Evolutionary conservation across 495 filamentous ascomycete species (phyloP), one percentile per base, ranked within the genome.

Genomic region (Aspergillus sparsus): DNA sequence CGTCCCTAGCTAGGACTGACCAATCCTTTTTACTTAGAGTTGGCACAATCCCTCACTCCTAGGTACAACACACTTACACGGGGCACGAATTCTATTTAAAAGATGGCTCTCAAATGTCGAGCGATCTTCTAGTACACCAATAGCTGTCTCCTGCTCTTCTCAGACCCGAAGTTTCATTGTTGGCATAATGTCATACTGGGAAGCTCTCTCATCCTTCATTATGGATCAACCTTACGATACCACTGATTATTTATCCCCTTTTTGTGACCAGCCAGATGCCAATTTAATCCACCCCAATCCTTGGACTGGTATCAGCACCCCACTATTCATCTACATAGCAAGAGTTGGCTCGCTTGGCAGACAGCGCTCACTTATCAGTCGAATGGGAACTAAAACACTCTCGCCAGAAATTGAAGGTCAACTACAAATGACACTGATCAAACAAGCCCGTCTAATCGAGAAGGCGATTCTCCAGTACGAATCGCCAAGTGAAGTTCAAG

Each of bases 151-250:
- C 2, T 9, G 21, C 21, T 27, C 21, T 27, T 27, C 13, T 18
- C 10, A 18, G n/a, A n/a, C 21, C n/a, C 4, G 53, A 44, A 41
- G 36, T n/a, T 21, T 44, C 12, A 9, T 45, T n/a, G 32, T 11
- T 10, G 37, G 53, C 3, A 13, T 55, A 3, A 55, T 55, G 36
- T 27, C 21, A 44, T 55, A 55, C 16, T 55, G 53, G 53, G 53
- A 55, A 32, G 35, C 53, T n/a, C 9, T 55, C 7, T 9, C 53
- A 0, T 42, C 53, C 0, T 55, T 55, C n/a, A 0, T 55, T 12
- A 21, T 27, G 15, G 45, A 55, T 11, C 53, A 55, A 39, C 45
- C 53, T 2, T 11, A 27, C 8, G 53, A 55, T 27, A 27, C 21
- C 21, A 27, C 21, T 27, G 21, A 27, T 27, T 27, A 27, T 27